Percentiles rank a stretch among this genome's conserved stretches.
Conservation (phyloP, 2,329 filamentous ascomycete genomes). For the Tolypocladium pustulatum region DNA sequence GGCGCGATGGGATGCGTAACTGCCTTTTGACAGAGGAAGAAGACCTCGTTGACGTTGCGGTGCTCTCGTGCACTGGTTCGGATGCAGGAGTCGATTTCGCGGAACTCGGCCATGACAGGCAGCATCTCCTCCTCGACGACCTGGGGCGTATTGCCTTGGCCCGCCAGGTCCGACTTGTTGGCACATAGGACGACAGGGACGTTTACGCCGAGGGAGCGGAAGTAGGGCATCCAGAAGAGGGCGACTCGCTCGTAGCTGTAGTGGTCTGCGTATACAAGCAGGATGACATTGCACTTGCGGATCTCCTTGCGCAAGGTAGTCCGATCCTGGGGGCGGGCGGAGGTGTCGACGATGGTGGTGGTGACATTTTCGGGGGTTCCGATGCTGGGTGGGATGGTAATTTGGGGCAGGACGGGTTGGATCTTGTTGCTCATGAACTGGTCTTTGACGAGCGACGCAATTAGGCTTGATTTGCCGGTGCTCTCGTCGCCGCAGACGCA, state of each 20-base stretch:
- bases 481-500: slow-evolving; percentile 95
- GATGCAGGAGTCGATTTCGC: slow-evolving; percentile 97
- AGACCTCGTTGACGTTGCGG: slow-evolving; percentile 89
- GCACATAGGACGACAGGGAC: slow-evolving; percentile 94
- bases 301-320: slow-evolving; percentile 87
- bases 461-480: slow-evolving; percentile 87
- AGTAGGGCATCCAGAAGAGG: slow-evolving; percentile 97
- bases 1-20: slow-evolving; percentile 96
- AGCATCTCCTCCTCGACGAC: slow-evolving; percentile 96
- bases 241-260: slow-evolving; percentile 98
- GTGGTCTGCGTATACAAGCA: slow-evolving; percentile 94
- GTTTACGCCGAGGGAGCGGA: slow-evolving; percentile 95
- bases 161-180: slow-evolving; percentile 88
- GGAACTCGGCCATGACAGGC: slow-evolving; percentile 96
- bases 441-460: slow-evolving; percentile 93
- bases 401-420: slow-evolving; percentile 84
- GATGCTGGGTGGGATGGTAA: slow-evolving; percentile 87
- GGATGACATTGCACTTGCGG: slow-evolving; percentile 90
- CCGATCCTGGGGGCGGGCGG: slow-evolving; percentile 85
- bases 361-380: slow-evolving; percentile 94
- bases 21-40: slow-evolving; percentile 96
- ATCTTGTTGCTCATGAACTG: slow-evolving; percentile 95
- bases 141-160: slow-evolving; percentile 65
- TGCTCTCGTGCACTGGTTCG: slow-evolving; percentile 86
- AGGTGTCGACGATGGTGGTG: slow-evolving; percentile 95